Conservation (phyloP, 768 basidiomycete species). For the Trametes gibbosa region DNA sequence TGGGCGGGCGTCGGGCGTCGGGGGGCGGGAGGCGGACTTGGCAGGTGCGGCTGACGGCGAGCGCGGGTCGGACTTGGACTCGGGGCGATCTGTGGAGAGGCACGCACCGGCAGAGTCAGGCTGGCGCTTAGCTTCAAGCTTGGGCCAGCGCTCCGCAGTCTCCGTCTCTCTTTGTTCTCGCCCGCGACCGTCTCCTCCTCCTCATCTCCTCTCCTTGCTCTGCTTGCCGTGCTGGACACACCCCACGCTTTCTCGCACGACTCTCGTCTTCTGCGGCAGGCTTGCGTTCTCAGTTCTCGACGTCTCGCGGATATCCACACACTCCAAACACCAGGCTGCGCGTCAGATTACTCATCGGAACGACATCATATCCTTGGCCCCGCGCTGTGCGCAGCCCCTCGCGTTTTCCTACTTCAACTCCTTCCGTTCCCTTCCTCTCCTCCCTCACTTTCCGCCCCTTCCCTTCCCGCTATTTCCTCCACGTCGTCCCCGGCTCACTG, state of each 20-base stretch:
- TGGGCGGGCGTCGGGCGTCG: too few relatives aligned
- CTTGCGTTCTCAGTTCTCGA: background rate
- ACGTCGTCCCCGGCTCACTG: background rate
- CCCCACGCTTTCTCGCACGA: background rate
- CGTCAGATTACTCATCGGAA: slow-evolving; percentile 16
- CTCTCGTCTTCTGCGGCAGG: background rate
- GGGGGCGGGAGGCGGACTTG: background rate
- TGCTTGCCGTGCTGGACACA: slow-evolving; percentile 15
- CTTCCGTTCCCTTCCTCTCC: slow-evolving; percentile 7
- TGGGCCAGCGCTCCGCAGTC: too few relatives aligned
- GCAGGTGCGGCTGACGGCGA: background rate
- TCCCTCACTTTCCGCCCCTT: background rate
- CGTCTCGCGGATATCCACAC: background rate
- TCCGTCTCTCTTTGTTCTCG: background rate
- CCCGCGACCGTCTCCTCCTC: background rate
- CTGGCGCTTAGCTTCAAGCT: too few relatives aligned
- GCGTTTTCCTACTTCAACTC: slow-evolving; percentile 6
- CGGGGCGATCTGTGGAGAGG: too few relatives aligned
- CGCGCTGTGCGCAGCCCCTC: slow-evolving; percentile 24
- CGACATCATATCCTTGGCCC: slow-evolving; percentile 20
- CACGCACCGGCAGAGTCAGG: background rate
- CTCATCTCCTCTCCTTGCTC: background rate
- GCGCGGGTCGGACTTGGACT: background rate
- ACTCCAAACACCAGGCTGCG: background rate
- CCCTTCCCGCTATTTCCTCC: background rate